Conservation (phyloP, 2,329 filamentous ascomycete species). For the Aspergillus novofumigatus region DNA sequence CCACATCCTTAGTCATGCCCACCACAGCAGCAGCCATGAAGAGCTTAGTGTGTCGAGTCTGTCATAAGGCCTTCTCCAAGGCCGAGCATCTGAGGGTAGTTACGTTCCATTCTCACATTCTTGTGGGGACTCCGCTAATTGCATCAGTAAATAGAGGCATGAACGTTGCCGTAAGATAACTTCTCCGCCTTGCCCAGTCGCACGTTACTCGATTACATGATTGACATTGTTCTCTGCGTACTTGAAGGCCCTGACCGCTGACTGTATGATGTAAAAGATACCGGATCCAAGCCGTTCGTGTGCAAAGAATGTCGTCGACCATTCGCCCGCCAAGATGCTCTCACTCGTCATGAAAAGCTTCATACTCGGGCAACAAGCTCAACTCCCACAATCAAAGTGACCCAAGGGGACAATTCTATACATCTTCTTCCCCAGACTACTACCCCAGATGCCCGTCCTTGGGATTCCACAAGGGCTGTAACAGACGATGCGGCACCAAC, state of each 20-base stretch:
- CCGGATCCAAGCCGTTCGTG: constrained; percentile 39
- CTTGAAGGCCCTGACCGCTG: constrained; percentile 11
- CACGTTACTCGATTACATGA: neutral
- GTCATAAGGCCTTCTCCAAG: constrained; percentile 41
- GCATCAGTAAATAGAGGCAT: constrained; percentile 33
- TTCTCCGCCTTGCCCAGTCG: constrained; percentile 2
- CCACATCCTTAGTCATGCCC: neutral
- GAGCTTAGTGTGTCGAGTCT: constrained; percentile 36
- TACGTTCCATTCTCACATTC: constrained; percentile 2
- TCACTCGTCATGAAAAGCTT: constrained; percentile 43
- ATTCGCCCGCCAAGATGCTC: constrained; percentile 43
- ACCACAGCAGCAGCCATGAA: constrained; percentile 18
- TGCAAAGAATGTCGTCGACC: constrained; percentile 40
- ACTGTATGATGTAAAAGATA: constrained; percentile 28
- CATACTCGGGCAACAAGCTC: constrained; percentile 28
- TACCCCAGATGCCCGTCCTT: constrained; percentile 19
- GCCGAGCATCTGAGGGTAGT: constrained; percentile 39
- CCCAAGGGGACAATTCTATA: constrained; percentile 3
- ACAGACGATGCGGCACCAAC: constrained; percentile 13
- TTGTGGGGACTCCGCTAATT: constrained; percentile 16
- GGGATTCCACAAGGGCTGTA: constrained; percentile 23
- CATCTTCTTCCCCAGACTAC: constrained; percentile 13
- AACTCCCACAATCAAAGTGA: constrained; percentile 11
- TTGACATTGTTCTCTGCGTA: constrained; percentile 3
- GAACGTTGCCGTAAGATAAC: constrained; percentile 40